Conservation (phyloP, 2,329 filamentous ascomycete genomes). For the Trichothecium roseum region DNA sequence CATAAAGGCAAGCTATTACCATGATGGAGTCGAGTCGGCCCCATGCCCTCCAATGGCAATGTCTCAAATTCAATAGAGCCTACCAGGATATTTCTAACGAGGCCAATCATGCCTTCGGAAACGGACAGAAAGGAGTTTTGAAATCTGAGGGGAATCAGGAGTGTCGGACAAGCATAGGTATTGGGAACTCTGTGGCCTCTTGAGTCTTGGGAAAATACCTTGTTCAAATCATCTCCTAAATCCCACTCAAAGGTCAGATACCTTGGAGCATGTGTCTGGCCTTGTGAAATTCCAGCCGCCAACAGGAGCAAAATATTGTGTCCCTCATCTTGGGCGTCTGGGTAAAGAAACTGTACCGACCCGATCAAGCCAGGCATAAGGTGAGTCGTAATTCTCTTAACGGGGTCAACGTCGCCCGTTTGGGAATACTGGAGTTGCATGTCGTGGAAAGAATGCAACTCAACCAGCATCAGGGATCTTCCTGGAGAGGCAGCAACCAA, state of each 20-base stretch:
- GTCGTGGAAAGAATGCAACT: constrained; percentile 32
- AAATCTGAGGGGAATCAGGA: constrained; percentile 63
- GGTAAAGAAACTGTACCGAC: constrained; percentile 78
- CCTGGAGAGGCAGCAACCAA: constrained; percentile 59
- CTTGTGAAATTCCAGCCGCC: too few relatives aligned
- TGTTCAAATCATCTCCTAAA: constrained; percentile 27
- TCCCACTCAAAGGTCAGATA: constrained; percentile 54
- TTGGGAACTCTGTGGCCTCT: constrained; percentile 15
- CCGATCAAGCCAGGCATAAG: constrained; percentile 63
- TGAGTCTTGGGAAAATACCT: constrained; percentile 37
- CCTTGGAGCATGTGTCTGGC: constrained; percentile 7
- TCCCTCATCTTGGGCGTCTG: constrained; percentile 52
- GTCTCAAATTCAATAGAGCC: constrained; percentile 35
- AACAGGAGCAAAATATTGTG: constrained; percentile 44
- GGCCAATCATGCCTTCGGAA: constrained; percentile 46
- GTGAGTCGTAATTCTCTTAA: constrained; percentile 36
- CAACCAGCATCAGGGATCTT: constrained; percentile 48
- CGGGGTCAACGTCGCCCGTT: constrained; percentile 30
- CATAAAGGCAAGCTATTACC: constrained; percentile 50
- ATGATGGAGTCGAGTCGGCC: constrained; percentile 31
- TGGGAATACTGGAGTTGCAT: constrained; percentile 34
- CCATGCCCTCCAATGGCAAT: constrained; percentile 5
- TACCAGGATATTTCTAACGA: constrained; percentile 44
- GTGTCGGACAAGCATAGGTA: constrained; percentile 32
- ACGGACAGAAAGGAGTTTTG: constrained; percentile 62